phyloP scores from a whole-genome alignment of 768 basidiomycete species.

The Trametes gibbosa region DNA sequence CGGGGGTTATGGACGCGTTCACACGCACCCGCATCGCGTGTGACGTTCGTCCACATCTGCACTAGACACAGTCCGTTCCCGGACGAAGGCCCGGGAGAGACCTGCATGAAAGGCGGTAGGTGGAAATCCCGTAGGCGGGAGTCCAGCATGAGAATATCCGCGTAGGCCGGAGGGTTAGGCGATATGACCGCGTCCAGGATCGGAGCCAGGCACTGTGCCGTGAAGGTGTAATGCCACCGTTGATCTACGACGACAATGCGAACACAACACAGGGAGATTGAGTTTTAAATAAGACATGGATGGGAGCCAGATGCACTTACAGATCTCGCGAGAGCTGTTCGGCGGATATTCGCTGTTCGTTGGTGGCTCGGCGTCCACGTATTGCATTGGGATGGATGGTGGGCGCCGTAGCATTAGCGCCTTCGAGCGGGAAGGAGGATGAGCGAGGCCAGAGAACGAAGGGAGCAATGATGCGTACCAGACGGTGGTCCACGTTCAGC shows the following conservation, averaged over 20 bases:
- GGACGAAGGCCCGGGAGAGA: slow-evolving; percentile 27
- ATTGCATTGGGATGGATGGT: slow-evolving; percentile 60
- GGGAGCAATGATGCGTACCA: slow-evolving; percentile 44
- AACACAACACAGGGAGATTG: background rate
- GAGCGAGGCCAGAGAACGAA: slow-evolving; percentile 3
- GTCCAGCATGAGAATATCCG: slow-evolving; percentile 52
- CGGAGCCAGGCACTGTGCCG: slow-evolving; percentile 59
- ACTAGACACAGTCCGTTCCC: slow-evolving; percentile 15
- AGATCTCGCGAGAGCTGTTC: slow-evolving; percentile 31
- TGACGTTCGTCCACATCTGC: slow-evolving; percentile 22
- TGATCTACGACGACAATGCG: slow-evolving; percentile 44
- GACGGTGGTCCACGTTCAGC: slow-evolving; percentile 62
- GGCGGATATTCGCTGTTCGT: slow-evolving; percentile 24
- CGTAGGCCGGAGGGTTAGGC: slow-evolving; percentile 50
- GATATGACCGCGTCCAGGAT: slow-evolving; percentile 57
- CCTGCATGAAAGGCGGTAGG: slow-evolving; percentile 49
- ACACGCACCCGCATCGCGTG: slow-evolving; percentile 59
- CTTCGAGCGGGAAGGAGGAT: slow-evolving; percentile 34
- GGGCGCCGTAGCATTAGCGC: slow-evolving; percentile 70
- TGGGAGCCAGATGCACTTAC: slow-evolving; percentile 6
- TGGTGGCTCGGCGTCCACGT: slow-evolving; percentile 58
- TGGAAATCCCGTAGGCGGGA: slow-evolving; percentile 52
- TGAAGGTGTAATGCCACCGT: slow-evolving; percentile 69
- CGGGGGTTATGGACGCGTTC: background rate
- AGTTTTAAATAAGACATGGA: background rate